Percentiles rank a stretch among this genome's conserved stretches.
Conservation (phyloP, 768 basidiomycete genomes). For the Phylloporus sp. region DNA sequence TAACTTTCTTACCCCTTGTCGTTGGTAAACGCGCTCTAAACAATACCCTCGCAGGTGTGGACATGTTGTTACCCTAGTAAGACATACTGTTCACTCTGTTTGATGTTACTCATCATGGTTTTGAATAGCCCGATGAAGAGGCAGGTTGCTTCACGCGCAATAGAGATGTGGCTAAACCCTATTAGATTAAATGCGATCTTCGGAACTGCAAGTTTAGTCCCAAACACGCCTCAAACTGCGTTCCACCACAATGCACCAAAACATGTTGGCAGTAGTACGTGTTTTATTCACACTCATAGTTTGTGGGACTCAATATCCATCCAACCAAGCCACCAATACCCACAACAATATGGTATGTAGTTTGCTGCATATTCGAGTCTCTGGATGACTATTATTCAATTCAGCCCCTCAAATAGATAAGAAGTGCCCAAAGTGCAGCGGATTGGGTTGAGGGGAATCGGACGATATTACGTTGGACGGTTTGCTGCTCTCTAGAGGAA, state of each 20-base stretch:
- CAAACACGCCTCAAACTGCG: slow-evolving; percentile 47
- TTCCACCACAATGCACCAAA: slow-evolving; percentile 47
- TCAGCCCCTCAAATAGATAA: slow-evolving; percentile 59
- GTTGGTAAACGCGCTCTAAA: slow-evolving; percentile 2
- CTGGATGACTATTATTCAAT: slow-evolving; percentile 9
- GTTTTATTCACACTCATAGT: neutral
- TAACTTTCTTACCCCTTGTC: neutral
- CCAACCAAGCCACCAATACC: slow-evolving; percentile 49
- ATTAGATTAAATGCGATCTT: slow-evolving; percentile 60
- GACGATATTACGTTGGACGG: neutral
- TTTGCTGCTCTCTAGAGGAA: slow-evolving; percentile 8
- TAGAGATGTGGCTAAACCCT: slow-evolving; percentile 10
- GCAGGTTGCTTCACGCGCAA: slow-evolving; percentile 24
- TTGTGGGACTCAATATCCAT: slow-evolving; percentile 9
- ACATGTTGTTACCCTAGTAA: slow-evolving; percentile 49
- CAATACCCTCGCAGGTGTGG: slow-evolving; percentile 41
- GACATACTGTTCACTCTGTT: slow-evolving; percentile 10
- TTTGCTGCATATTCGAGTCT: slow-evolving; percentile 5
- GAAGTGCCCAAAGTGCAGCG: slow-evolving; percentile 44
- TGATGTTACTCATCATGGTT: slow-evolving; percentile 6
- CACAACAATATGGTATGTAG: slow-evolving; percentile 58
- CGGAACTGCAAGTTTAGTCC: slow-evolving; percentile 62
- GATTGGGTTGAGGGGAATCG: slow-evolving; percentile 19
- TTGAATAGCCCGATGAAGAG: slow-evolving; percentile 55
- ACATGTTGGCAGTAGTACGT: slow-evolving; percentile 74